phyloP scores from a whole-genome alignment of 2,329 filamentous ascomycete species.

The Didymella pinodella region DNA sequence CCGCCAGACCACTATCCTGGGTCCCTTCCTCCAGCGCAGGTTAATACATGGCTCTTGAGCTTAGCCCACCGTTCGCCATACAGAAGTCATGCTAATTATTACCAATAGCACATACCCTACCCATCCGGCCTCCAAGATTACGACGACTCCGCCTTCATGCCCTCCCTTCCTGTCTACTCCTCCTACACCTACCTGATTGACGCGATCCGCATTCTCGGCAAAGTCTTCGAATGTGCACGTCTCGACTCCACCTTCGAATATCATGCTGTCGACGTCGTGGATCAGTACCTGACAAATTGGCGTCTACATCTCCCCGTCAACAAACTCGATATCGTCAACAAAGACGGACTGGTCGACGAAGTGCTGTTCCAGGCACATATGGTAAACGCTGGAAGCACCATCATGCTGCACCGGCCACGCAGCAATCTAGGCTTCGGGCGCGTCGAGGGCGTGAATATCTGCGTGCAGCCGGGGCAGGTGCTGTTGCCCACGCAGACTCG shows the following conservation, averaged over 20 bases:
- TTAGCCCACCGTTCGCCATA: neutral
- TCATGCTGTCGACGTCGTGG: conserved; percentile 62
- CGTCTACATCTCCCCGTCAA: conserved; percentile 76
- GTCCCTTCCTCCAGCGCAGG: neutral
- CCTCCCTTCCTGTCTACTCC: conserved; percentile 75
- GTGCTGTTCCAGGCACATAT: conserved; percentile 92
- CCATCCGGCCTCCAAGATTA: conserved; percentile 72
- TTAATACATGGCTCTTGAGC: neutral
- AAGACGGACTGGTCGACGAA: conserved; percentile 76
- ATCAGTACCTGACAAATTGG: conserved; percentile 75
- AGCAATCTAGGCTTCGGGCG: conserved; percentile 49
- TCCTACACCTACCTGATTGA: conserved; percentile 88
- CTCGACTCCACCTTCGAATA: conserved; percentile 50
- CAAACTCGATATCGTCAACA: conserved; percentile 74
- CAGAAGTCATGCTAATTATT: conserved; percentile 12
- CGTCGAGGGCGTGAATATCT: conserved; percentile 63
- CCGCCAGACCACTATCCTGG: conserved; percentile 1
- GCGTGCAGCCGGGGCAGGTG: conserved; percentile 65
- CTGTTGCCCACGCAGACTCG: conserved; percentile 60
- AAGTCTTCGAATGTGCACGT: conserved; percentile 67
- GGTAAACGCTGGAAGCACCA: conserved; percentile 62
- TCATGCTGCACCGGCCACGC: conserved; percentile 56
- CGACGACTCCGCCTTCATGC: conserved; percentile 76
- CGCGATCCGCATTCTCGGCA: conserved; percentile 78
- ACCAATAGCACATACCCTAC: conserved; percentile 45